Percentiles rank a stretch among this genome's conserved stretches.
Evolutionary conservation across 345 rosid species (phyloP).

Genomic region (Acer negundo): DNA sequence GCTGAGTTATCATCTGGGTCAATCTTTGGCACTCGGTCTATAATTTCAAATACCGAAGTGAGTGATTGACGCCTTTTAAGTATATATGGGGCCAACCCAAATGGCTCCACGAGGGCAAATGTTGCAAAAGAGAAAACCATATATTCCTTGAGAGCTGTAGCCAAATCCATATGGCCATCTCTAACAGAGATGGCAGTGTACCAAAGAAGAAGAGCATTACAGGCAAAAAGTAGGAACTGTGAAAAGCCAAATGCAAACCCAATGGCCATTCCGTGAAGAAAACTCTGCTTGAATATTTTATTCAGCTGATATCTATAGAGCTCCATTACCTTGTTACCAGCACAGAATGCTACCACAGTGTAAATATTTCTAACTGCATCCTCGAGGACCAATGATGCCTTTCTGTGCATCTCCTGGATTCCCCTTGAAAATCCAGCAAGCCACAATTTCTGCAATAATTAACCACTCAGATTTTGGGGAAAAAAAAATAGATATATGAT

Average conservation of each 20-base stretch:
- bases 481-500: neutral
- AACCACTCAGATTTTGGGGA: slow-evolving; percentile 14
- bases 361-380: slow-evolving; percentile 99
- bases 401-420: slow-evolving; percentile 99
- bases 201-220: slow-evolving; percentile 99
- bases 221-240: slow-evolving; percentile 98
- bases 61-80: slow-evolving; percentile 92
- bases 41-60: slow-evolving; percentile 92
- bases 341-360: slow-evolving; percentile 99
- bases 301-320: slow-evolving; percentile 84
- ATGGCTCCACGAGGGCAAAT: slow-evolving; percentile 98
- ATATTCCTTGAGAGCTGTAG: slow-evolving; percentile 87
- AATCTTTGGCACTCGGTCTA: slow-evolving; percentile 88
- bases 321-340: slow-evolving; percentile 99
- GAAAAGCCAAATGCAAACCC: slow-evolving; percentile 99
- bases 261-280: slow-evolving; percentile 88
- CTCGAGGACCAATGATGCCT: slow-evolving; percentile 98
- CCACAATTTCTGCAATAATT: slow-evolving; percentile 85
- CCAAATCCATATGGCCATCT: slow-evolving; percentile 44
- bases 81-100: slow-evolving; percentile 98
- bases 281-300: slow-evolving; percentile 83
- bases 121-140: slow-evolving; percentile 99
- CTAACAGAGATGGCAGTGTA: slow-evolving; percentile 72
- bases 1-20: slow-evolving; percentile 96
- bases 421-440: slow-evolving; percentile 99